Evolutionary conservation across 2,329 filamentous ascomycete genomes (phyloP).

Genomic region (Pseudogymnoascus sp.): DNA sequence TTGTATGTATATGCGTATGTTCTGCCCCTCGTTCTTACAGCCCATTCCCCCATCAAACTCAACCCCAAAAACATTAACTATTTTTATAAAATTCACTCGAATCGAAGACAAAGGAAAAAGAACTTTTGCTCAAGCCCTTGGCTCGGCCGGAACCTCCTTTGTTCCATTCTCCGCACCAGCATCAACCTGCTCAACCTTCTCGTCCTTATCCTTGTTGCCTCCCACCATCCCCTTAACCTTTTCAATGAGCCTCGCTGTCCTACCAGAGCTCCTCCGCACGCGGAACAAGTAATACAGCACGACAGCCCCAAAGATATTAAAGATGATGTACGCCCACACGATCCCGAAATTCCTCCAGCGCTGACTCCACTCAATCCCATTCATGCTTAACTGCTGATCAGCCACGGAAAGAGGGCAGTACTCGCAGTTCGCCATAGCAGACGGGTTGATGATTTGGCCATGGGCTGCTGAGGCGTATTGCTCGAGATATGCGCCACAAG

Average conservation of each 20-base stretch:
- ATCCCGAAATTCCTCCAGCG: slow-evolving; percentile 63
- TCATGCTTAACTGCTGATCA: slow-evolving; percentile 41
- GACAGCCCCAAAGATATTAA: slow-evolving; percentile 46
- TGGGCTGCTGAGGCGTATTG: slow-evolving; percentile 39
- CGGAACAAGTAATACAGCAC: slow-evolving; percentile 43
- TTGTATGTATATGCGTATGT: background rate
- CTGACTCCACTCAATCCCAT: slow-evolving; percentile 45
- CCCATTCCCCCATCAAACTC: background rate
- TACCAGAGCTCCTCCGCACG: slow-evolving; percentile 19
- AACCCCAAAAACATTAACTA: background rate
- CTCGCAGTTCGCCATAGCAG: slow-evolving; percentile 41
- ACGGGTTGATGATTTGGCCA: slow-evolving; percentile 45
- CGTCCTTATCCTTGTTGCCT: background rate
- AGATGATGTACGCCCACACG: slow-evolving; percentile 47
- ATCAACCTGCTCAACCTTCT: background rate
- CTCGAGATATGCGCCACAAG: slow-evolving; percentile 51
- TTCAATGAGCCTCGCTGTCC: background rate
- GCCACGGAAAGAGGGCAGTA: slow-evolving; percentile 49
- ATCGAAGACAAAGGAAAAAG: background rate
- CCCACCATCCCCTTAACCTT: background rate
- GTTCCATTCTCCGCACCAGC: background rate
- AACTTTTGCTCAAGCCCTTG: background rate
- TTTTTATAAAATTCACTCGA: background rate
- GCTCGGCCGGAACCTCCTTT: background rate
- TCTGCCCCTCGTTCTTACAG: background rate